Base-by-base conservation (phyloP, 192 early-diverging fungal genomes). In the Polychytrium aggregatum region DNA sequence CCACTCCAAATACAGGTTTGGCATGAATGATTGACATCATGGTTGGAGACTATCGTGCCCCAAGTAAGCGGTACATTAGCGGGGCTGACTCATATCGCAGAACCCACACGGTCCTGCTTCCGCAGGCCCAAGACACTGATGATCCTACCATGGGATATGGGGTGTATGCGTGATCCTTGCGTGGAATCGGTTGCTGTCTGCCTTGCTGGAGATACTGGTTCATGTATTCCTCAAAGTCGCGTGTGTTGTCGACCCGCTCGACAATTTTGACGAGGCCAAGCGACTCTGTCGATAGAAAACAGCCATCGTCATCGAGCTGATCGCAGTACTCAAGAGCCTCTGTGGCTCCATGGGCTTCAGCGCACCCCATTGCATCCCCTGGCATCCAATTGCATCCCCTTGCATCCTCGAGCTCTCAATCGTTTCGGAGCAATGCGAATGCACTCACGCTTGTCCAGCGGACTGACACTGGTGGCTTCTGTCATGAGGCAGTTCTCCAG, bases 1-100 rank as follows among this genome's bases (percentile, higher is more conserved):
- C 73, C n/a, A 85, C 68, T 17, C 91, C 91, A 72, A 94, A 94
- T 16, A 85, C 75, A 5, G 79, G 83, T 45, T 67, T 77, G 2
- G 86, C 79, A 42, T 82, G 79, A 30, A 84, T 71, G 25, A 87
- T 72, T 21, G 57, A 57, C 33, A 69, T 56, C 31, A 79, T 79
- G 39, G 71, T 53, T 3, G 67, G 44, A 14, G 81, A 74, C 68
- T 77, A 26, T 40, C 28, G 20, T 44, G 42, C 16, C 18, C 11
- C n/a, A n/a, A n/a, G n/a, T n/a, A n/a, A n/a, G n/a, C n/a, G n/a
- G n/a, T n/a, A n/a, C n/a, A n/a, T n/a, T 45, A 53, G 25, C 20
- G 34, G 22, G 14, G 26, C 18, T 16, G 24, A 56, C 22, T 20
- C 20, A 9, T 13, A 43, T 18, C 36, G n/a, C 10, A 37, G 36